Base-by-base conservation (phyloP, 2,329 filamentous ascomycete species). In the Colletotrichum viniferum region DNA sequence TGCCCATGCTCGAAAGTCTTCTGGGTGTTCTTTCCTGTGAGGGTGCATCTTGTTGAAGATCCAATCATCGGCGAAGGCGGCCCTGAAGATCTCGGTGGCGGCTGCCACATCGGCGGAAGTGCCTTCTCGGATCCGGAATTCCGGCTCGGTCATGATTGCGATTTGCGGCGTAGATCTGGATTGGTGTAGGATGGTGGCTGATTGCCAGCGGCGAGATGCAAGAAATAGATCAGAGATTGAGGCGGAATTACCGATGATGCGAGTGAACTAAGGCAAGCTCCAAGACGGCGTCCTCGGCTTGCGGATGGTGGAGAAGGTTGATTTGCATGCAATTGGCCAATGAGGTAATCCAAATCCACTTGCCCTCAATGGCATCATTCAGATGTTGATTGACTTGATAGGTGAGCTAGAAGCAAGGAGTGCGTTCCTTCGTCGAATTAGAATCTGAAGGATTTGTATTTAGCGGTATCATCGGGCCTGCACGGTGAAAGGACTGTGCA, bases 11-110 rank as follows among this genome's bases (percentile, higher is more conserved):
- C 65, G 43, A 14, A 79, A 77, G 24, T 79, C 78, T 13, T 71
- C 68, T 28, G 80, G 78, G 62, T 82, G 71, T 26, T 65, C 61
- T 66, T 67, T 68, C 26, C 80, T 79, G 52, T 21, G 64, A 4
- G 84, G 84, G 71, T 84, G 84, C 75, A 85, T 78, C 60, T 78
- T 76, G 65, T 81, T 78, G n/a, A 84, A 70, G 7, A 84, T 71
- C 43, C 77, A 61, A 67, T 85, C 83, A 18, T 79, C 63, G 74
- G 69, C 71, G 70, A 85, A 83, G 77, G 81, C 74, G 56, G 78
- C 76, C 56, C 77, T 67, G 80, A 82, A 85, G 73, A 85, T 70
- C 43, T 70, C 65, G 8, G 78, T 71, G 21, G 78, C 74, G 70
- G 75, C 77, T 24, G 74, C 65, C 34, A 83, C n/a, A 78, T 86